These are phyloP conservation scores for Penicillium pulvis DNA, from an alignment of 495 filamentous ascomycete species.

Conservation along the genomic window DNA sequence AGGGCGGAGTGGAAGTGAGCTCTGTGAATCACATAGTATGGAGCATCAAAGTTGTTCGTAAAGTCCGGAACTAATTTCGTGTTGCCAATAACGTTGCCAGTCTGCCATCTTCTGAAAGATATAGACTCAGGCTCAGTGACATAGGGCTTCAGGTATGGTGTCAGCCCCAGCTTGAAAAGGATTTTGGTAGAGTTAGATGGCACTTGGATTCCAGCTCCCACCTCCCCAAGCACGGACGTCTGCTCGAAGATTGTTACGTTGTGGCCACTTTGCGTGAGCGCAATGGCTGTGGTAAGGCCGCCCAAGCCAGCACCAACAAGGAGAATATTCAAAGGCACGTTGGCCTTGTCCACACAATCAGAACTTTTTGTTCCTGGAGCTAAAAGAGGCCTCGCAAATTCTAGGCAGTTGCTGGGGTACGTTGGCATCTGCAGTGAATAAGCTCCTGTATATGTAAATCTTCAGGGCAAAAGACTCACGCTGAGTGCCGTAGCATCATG, in stretches of 20 bases:
- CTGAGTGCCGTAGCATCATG: slow-evolving; percentile 2
- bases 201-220: slow-evolving; percentile 57
- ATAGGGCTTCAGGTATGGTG: slow-evolving; percentile 30
- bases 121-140: slow-evolving; percentile 40
- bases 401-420: slow-evolving; percentile 22
- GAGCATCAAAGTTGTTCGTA: slow-evolving; percentile 31
- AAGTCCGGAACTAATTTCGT: slow-evolving; percentile 43
- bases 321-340: slow-evolving; percentile 31
- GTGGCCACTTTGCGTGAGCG: slow-evolving; percentile 42
- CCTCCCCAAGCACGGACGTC: slow-evolving; percentile 38
- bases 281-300: slow-evolving; percentile 54
- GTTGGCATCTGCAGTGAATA: slow-evolving; percentile 9
- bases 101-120: slow-evolving; percentile 44
- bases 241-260: slow-evolving; percentile 52
- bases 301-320: slow-evolving; percentile 36
- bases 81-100: slow-evolving; percentile 39
- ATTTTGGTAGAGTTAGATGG: slow-evolving; percentile 55
- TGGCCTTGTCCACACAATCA: not conserved
- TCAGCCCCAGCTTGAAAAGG: slow-evolving; percentile 43
- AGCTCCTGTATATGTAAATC: not conserved
- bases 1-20: slow-evolving; percentile 44
- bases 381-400: slow-evolving; percentile 10
- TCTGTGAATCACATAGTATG: slow-evolving; percentile 49
- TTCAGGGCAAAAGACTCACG: not conserved
- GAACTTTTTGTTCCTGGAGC: not conserved